Evolutionary conservation across 2,329 filamentous ascomycete genomes (phyloP).

Genomic region (Xylaria sp.): DNA sequence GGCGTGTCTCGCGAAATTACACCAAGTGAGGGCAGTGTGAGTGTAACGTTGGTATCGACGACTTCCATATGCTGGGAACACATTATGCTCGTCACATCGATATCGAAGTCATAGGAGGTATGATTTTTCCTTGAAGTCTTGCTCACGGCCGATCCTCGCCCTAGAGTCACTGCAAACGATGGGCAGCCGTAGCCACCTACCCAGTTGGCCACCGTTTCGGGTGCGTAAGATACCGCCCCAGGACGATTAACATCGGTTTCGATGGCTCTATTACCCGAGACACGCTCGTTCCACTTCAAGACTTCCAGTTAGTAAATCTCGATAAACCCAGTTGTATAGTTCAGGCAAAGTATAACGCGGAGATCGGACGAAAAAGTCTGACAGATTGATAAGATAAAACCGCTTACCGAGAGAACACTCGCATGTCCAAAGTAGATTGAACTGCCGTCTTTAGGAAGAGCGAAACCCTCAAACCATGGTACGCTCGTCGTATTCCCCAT

Average conservation of each 20-base stretch:
- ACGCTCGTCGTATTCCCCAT: conserved; percentile 12
- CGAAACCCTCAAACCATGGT: conserved; percentile 29
- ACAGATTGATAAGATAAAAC: background rate
- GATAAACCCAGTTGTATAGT: too few relatives aligned
- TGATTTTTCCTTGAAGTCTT: conserved; percentile 1
- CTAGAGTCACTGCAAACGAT: conserved; percentile 29
- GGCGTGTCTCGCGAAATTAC: conserved; percentile 22
- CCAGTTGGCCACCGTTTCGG: conserved; percentile 22
- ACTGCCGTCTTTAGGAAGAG: conserved; percentile 24
- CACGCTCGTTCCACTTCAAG: background rate
- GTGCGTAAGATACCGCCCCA: conserved; percentile 3
- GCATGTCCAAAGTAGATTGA: conserved; percentile 31
- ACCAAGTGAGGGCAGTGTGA: conserved; percentile 28
- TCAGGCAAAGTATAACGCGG: too few relatives aligned
- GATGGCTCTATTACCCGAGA: conserved; percentile 19
- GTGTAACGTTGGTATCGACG: conserved; percentile 24
- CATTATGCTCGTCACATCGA: conserved; percentile 32
- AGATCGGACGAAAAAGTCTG: background rate
- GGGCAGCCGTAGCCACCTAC: conserved; percentile 34
- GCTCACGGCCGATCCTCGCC: conserved; percentile 23
- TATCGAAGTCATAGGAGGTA: conserved; percentile 28
- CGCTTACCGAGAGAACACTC: conserved; percentile 26
- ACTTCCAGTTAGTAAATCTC: background rate
- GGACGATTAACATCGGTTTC: conserved; percentile 23
- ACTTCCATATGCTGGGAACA: conserved; percentile 25